phyloP scores from a whole-genome alignment of 305 asterid species.

The Fraxinus greggii region DNA sequence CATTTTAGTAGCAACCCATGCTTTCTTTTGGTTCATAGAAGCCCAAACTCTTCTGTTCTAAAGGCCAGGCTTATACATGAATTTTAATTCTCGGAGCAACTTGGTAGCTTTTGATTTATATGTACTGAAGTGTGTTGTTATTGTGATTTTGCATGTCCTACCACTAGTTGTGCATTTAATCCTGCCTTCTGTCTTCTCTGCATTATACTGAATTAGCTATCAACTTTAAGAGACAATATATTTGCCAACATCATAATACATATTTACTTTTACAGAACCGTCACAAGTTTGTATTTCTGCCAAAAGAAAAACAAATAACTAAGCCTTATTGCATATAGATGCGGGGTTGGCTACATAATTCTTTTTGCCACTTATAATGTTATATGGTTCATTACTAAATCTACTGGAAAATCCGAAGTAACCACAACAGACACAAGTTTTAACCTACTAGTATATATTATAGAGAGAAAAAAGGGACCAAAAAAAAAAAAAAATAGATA shows the following conservation, averaged over 20 bases:
- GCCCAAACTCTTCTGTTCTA: background rate
- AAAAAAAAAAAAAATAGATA: too few relatives aligned
- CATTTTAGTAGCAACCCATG: background rate
- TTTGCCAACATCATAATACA: background rate
- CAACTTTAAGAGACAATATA: background rate
- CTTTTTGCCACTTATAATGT: background rate
- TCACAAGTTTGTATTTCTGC: background rate
- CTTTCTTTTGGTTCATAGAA: background rate
- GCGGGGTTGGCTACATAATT: background rate
- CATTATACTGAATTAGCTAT: background rate
- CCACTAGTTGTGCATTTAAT: background rate
- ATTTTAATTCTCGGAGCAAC: background rate
- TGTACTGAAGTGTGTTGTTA: background rate
- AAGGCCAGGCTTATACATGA: background rate
- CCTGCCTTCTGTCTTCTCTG: constrained; percentile 1
- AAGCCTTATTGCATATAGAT: background rate
- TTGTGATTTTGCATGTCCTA: background rate
- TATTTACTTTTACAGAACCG: background rate
- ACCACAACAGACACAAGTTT: background rate
- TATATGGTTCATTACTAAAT: constrained; percentile 1
- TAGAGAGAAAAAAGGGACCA: background rate
- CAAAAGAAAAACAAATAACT: background rate
- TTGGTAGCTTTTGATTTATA: background rate
- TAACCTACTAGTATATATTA: background rate
- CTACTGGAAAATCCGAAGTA: background rate